Base-by-base conservation (phyloP, 148 eudicot species). In the Nepenthes mirabilis region DNA sequence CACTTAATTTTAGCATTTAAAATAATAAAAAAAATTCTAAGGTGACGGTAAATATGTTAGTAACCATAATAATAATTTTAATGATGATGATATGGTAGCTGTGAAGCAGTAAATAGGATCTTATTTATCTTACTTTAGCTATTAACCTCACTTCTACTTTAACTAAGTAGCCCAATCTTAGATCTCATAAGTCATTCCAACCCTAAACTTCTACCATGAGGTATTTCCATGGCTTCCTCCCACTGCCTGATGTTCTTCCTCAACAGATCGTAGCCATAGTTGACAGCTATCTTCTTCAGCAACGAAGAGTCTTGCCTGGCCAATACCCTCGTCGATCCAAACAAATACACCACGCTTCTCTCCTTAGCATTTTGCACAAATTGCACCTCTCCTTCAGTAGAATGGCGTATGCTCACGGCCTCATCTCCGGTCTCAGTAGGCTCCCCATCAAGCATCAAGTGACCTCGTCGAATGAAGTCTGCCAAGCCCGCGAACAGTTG, bases 311-410 rank as follows among this genome's bases (percentile, higher is more conserved):
- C 71, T 5, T 56, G 47, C 59, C 61, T 57, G 0, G 88, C 82
- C 37, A 56, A 57, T 35, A 83, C 82, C 36, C 77, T 75, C 36
- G 70, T 58, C 47, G 80, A 75, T 50, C 84, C 88, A 1, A 83
- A 55, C 1, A 83, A 70, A 60, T 80, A 77, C 10, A 71, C 77
- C 48, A 83, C 76, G 1, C 84, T 84, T 2, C 43, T 55, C 1
- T 73, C 75, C 67, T 11, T 61, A 11, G 80, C 88, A 34, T 56
- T 62, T 45, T 80, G 60, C 73, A 83, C 56, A 34, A 63, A 62
- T 43, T 63, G 68, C 43, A 70, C 36, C 74, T 83, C 84, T 50
- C 77, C 82, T 50, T 67, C 73, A 5, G 68, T 66, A 47, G 64
- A 65, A 71, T 70, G 36, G 7, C 6, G 23, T 9, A 3, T 12